These are phyloP conservation scores for Sporisorium exsertum DNA, from an alignment of 1,284 basidiomycete genomes.

Conservation along the genomic window DNA sequence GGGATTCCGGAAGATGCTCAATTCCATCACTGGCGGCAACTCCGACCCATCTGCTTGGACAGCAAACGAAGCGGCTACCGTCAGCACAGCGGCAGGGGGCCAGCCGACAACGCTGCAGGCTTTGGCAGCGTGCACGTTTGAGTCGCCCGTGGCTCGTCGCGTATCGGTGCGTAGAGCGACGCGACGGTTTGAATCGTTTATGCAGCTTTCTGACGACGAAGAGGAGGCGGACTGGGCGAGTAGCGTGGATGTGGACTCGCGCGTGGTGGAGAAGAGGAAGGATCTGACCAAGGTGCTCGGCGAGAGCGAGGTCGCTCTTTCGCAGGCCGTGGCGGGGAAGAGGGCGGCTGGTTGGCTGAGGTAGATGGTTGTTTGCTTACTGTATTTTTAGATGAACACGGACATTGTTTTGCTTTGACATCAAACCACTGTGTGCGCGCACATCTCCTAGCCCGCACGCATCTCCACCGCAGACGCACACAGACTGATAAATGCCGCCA, in stretches of 20 bases:
- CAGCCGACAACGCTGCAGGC: conserved; percentile 17
- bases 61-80: too few species aligned
- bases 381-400: conserved; percentile 2
- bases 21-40: conserved; percentile 9
- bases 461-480: conserved; percentile 39
- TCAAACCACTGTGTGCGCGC: too few species aligned
- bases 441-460: conserved; percentile 14
- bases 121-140: conserved; percentile 24
- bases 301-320: conserved; percentile 22
- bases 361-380: background rate
- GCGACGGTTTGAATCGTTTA: conserved; percentile 16
- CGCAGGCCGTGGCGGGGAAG: background rate
- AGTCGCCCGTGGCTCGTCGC: background rate
- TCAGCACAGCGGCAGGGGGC: background rate
- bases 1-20: conserved; percentile 29
- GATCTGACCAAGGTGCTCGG: conserved; percentile 46
- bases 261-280: background rate
- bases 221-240: background rate
- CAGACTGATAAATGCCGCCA: conserved; percentile 26
- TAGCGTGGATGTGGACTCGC: background rate
- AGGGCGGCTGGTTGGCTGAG: background rate
- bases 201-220: conserved; percentile 32
- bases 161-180: background rate
- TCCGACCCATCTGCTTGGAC: background rate
- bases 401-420: too few species aligned